Percentiles rank a stretch among this genome's conserved stretches.
These are phyloP conservation scores for Emergomyces orientalis DNA, from an alignment of 2,329 filamentous ascomycete species.

Conservation along the genomic window DNA sequence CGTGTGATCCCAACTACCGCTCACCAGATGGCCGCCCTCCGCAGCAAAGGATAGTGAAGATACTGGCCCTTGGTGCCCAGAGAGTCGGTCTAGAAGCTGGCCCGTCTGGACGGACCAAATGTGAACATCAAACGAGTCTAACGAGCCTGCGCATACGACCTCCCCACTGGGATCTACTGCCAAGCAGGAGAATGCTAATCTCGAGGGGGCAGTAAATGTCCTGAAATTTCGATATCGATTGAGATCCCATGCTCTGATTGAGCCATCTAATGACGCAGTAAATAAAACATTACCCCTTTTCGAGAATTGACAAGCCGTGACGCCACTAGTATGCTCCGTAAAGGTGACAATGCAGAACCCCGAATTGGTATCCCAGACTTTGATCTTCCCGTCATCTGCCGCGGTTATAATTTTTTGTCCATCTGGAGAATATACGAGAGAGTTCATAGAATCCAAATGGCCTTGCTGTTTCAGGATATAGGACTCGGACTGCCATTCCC, in stretches of 20 bases:
- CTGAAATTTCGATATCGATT: slow-evolving; percentile 94
- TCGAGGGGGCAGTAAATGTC: slow-evolving; percentile 88
- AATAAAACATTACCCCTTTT: slow-evolving; percentile 94
- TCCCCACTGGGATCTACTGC: slow-evolving; percentile 97
- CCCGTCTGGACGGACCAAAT: slow-evolving; percentile 98
- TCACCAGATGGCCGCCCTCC: slow-evolving; percentile 72
- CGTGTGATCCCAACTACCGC: slow-evolving; percentile 93
- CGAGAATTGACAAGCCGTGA: slow-evolving; percentile 86
- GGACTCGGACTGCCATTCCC: slow-evolving; percentile 99
- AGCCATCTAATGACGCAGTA: slow-evolving; percentile 89
- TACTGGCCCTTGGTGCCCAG: slow-evolving; percentile 90
- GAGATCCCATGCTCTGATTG: slow-evolving; percentile 89
- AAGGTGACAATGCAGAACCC: slow-evolving; percentile 98
- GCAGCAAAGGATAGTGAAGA: slow-evolving; percentile 81
- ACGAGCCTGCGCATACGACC: slow-evolving; percentile 86
- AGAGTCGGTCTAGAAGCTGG: slow-evolving; percentile 79
- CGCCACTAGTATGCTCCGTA: slow-evolving; percentile 88
- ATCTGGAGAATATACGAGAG: slow-evolving; percentile 85
- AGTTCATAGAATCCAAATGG: slow-evolving; percentile 92
- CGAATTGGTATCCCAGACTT: slow-evolving; percentile 94
- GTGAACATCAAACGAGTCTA: slow-evolving; percentile 95
- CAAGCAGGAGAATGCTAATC: slow-evolving; percentile 85
- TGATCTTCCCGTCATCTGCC: slow-evolving; percentile 95
- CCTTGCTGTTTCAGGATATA: slow-evolving; percentile 98
- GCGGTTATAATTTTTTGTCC: slow-evolving; percentile 88